Evolutionary conservation across 2,329 filamentous ascomycete species (phyloP).

Genomic region (Cladophialophora immunda): DNA sequence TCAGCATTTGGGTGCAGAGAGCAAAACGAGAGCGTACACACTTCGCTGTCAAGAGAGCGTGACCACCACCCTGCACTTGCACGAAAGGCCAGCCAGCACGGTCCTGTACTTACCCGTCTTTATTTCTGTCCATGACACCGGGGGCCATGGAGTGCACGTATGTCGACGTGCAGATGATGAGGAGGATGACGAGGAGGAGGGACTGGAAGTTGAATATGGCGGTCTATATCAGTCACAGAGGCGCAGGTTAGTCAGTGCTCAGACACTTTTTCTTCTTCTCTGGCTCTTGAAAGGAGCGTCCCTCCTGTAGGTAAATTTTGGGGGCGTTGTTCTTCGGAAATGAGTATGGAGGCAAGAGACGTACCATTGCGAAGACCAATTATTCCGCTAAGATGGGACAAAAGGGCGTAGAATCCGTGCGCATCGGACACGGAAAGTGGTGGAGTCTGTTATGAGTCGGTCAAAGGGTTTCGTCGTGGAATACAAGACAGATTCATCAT

Average conservation of each 20-base stretch:
- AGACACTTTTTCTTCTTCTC: neutral
- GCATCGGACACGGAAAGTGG: neutral
- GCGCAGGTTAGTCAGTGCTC: neutral
- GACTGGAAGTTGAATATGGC: slow-evolving; percentile 99
- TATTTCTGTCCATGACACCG: slow-evolving; percentile 88
- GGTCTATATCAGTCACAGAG: slow-evolving; percentile 64
- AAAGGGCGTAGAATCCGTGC: too few species aligned
- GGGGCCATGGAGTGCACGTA: slow-evolving; percentile 93
- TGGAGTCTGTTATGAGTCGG: neutral
- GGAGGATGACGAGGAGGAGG: slow-evolving; percentile 89
- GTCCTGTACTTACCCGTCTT: slow-evolving; percentile 73
- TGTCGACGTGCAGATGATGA: slow-evolving; percentile 94
- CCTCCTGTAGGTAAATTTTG: neutral
- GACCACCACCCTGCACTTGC: too few species aligned
- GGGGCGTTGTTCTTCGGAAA: neutral
- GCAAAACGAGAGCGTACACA: slow-evolving; percentile 9
- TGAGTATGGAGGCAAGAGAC: neutral
- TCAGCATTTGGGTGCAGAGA: slow-evolving; percentile 7
- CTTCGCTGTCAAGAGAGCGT: too few species aligned
- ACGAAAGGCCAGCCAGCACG: too few species aligned
- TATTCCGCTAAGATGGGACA: neutral
- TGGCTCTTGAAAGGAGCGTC: neutral
- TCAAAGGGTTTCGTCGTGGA: neutral
- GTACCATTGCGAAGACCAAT: neutral
- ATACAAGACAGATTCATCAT: neutral